These are phyloP conservation scores for Raphanus sativus DNA, from an alignment of 345 rosid species.

Conservation along the genomic window DNA sequence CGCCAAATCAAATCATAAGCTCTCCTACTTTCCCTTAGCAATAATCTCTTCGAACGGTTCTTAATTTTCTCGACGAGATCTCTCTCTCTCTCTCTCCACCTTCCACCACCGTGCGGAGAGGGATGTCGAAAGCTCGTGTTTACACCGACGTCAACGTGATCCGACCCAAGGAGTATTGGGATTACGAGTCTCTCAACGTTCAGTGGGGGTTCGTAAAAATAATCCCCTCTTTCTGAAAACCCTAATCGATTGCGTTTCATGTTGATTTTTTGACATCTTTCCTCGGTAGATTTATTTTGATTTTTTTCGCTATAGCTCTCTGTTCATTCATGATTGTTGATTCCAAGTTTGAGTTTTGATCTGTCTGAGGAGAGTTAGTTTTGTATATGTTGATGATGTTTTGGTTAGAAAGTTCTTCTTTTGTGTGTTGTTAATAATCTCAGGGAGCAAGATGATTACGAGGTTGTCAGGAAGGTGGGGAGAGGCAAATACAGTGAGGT, in stretches of 20 bases:
- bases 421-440: slow-evolving; percentile 4
- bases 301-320: neutral
- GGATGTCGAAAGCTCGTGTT: slow-evolving; percentile 91
- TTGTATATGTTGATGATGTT: slow-evolving; percentile 11
- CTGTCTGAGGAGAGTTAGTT: neutral
- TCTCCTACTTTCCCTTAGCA: slow-evolving; percentile 20
- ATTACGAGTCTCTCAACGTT: slow-evolving; percentile 75
- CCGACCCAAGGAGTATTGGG: slow-evolving; percentile 98
- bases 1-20: slow-evolving; percentile 19
- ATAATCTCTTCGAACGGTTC: slow-evolving; percentile 23
- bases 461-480: slow-evolving; percentile 88
- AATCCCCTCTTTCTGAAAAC: slow-evolving; percentile 31
- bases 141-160: slow-evolving; percentile 79
- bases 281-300: neutral
- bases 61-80: slow-evolving; percentile 36
- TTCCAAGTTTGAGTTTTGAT: neutral
- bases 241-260: slow-evolving; percentile 8
- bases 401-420: neutral
- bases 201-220: slow-evolving; percentile 70
- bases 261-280: neutral
- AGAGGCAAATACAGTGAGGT: slow-evolving; percentile 88
- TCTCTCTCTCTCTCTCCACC: slow-evolving; percentile 22
- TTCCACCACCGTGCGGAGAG: slow-evolving; percentile 21
- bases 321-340: neutral
- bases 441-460: slow-evolving; percentile 87